phyloP scores from a whole-genome alignment of 768 basidiomycete genomes.

The Russula sp. region DNA sequence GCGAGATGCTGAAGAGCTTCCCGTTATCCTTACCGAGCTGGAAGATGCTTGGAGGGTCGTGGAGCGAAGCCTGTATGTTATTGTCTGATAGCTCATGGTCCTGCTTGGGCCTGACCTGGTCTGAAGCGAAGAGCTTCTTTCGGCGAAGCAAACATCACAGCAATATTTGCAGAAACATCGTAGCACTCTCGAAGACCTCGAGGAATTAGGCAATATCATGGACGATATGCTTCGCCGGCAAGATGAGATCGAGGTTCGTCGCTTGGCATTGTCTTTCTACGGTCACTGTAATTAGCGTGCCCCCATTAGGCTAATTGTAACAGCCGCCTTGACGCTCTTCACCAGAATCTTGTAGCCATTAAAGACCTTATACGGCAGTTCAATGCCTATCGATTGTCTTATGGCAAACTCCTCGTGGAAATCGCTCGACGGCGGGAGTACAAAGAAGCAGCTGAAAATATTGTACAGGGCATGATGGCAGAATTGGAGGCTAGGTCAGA shows the following conservation, averaged over 20 bases:
- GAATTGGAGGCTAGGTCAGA: slow-evolving; percentile 58
- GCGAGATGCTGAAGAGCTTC: slow-evolving; percentile 72
- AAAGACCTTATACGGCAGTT: slow-evolving; percentile 60
- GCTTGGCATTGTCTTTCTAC: background rate
- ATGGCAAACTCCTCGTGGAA: slow-evolving; percentile 66
- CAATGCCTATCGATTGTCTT: slow-evolving; percentile 63
- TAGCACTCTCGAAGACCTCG: slow-evolving; percentile 53
- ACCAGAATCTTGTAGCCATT: slow-evolving; percentile 54
- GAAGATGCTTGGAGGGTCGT: slow-evolving; percentile 51
- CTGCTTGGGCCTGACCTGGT: slow-evolving; percentile 5
- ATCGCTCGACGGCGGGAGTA: slow-evolving; percentile 62
- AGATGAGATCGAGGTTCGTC: slow-evolving; percentile 55
- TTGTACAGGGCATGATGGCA: slow-evolving; percentile 58
- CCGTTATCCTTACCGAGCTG: slow-evolving; percentile 64
- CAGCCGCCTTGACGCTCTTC: slow-evolving; percentile 47
- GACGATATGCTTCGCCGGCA: slow-evolving; percentile 66
- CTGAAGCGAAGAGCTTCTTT: slow-evolving; percentile 43
- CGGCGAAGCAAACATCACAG: slow-evolving; percentile 37
- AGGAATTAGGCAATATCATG: slow-evolving; percentile 76
- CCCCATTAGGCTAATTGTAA: slow-evolving; percentile 41
- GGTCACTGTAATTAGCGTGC: background rate
- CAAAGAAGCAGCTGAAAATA: slow-evolving; percentile 54
- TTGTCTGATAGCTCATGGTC: background rate
- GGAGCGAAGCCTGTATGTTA: slow-evolving; percentile 48
- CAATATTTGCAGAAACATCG: slow-evolving; percentile 44